Evolutionary conservation across 805 yeast genomes (phyloP).

Genomic region (Lachancea sp.): DNA sequence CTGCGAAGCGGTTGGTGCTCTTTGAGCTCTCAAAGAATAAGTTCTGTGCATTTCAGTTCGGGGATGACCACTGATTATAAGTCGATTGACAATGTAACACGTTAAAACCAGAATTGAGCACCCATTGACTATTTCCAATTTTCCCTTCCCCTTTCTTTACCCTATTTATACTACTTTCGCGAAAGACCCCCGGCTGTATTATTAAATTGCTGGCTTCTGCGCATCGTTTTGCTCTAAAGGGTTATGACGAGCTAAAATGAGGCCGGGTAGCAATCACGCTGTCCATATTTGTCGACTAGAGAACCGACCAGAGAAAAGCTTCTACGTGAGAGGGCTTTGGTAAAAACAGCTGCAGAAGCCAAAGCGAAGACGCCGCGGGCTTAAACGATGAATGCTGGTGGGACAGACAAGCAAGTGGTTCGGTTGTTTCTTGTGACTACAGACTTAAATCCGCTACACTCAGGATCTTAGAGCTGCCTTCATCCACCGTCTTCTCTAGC

Average conservation of each 20-base stretch:
- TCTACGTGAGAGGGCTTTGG: neutral
- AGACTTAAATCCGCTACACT: too few relatives aligned
- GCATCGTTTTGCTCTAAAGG: conserved; percentile 8
- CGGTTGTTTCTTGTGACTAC: too few relatives aligned
- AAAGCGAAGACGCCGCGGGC: neutral
- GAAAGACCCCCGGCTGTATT: neutral
- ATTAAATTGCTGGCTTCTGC: conserved; percentile 4
- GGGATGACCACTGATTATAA: neutral
- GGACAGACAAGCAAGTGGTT: too few relatives aligned
- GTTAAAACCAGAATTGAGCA: too few relatives aligned
- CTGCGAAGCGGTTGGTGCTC: conserved; percentile 81
- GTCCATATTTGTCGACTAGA: neutral
- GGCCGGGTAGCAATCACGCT: conserved; percentile 7
- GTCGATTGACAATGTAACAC: too few relatives aligned
- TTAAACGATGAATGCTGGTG: neutral
- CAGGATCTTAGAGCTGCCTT: too few relatives aligned
- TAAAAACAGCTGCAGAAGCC: neutral
- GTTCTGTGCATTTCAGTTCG: conserved; percentile 64
- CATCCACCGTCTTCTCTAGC: too few relatives aligned
- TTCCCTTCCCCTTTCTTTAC: neutral
- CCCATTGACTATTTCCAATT: too few relatives aligned
- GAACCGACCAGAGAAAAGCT: neutral
- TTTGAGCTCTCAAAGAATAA: conserved; percentile 67
- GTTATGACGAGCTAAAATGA: conserved; percentile 2
- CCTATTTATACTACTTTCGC: conserved; percentile 2